Evolutionary conservation across 495 filamentous ascomycete genomes (phyloP), one percentile per base, ranked within the genome.

Genomic region (Penicillium crystallinum): DNA sequence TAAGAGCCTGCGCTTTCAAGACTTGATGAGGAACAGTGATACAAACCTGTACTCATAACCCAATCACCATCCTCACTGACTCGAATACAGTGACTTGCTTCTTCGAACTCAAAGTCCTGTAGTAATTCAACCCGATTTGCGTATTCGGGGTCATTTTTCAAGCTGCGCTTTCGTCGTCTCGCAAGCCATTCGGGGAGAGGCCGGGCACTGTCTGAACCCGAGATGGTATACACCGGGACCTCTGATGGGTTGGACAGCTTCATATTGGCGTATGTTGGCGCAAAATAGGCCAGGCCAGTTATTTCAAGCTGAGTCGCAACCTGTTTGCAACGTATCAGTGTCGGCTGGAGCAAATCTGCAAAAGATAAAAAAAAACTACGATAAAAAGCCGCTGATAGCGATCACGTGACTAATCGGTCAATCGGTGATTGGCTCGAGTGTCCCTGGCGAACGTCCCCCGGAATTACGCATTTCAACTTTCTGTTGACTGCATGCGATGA

Each of bases 51-150:
- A 58, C 90, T 95, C 88, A 97, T 95, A 9, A 96, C 89, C 89
- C 93, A 99, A 62, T 97, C 85, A 31, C 92, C 91, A 81, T 99
- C 95, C 51, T 97, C 93, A 65, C 89, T 95, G 29, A 90, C 87
- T 30, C 90, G 77, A 40, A 99, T 79, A 65, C 92, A 97, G 39
- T 85, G 81, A 65, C 91, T 96, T n/a, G 95, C 91, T 69, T 99
- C 95, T 62, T 97, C 93, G 56, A 97, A 99, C 61, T 95, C 91
- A 64, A 99, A 99, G 63, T 97, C 92, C 62, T 99, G 95, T 21
- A 99, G 77, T 42, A 99, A 76, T 68, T 99, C 95, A 52, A 99
- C 86, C 45, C 93, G 87, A 65, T 90, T 95, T 48, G 90, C 84
- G 71, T 88, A 97, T 58, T 96, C 91, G 42, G 88, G 82, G 62